Percentiles rank a stretch among this genome's conserved stretches.
phyloP scores from a whole-genome alignment of 768 basidiomycete species.

The Boletus rex-veris region DNA sequence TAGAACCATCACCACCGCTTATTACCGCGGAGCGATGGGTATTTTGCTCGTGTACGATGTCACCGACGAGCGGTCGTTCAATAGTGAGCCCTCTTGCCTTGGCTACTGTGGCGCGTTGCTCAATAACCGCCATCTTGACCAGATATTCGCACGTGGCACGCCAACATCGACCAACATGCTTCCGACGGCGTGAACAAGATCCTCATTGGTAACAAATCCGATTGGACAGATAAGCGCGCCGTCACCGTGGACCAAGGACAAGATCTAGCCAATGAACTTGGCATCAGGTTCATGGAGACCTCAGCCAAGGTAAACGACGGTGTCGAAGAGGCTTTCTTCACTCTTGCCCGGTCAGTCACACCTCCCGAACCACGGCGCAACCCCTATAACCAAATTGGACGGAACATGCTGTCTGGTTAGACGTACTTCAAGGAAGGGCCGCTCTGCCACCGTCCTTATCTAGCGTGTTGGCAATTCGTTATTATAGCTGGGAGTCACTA shows the following conservation, averaged over 20 bases:
- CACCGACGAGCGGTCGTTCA: slow-evolving; percentile 91
- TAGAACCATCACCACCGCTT: slow-evolving; percentile 97
- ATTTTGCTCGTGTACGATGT: slow-evolving; percentile 99
- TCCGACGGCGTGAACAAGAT: slow-evolving; percentile 99
- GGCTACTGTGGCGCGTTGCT: slow-evolving; percentile 11
- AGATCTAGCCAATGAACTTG: slow-evolving; percentile 88
- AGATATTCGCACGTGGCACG: slow-evolving; percentile 99
- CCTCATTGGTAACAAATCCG: slow-evolving; percentile 97
- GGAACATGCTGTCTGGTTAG: not conserved
- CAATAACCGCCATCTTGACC: slow-evolving; percentile 3
- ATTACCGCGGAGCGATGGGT: slow-evolving; percentile 99
- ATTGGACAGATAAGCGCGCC: slow-evolving; percentile 94
- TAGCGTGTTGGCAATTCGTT: too few species aligned
- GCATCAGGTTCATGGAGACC: slow-evolving; percentile 97
- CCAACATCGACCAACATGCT: slow-evolving; percentile 97
- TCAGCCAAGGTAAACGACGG: slow-evolving; percentile 96
- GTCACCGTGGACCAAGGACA: slow-evolving; percentile 91
- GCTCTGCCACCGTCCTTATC: too few species aligned
- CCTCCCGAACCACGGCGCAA: not conserved
- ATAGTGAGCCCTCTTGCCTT: slow-evolving; percentile 63
- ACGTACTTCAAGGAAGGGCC: too few species aligned
- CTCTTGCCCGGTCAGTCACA: slow-evolving; percentile 77
- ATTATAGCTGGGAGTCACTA: too few species aligned
- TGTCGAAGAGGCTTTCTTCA: slow-evolving; percentile 98
- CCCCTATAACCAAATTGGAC: not conserved